Base-by-base conservation (phyloP, 2,329 filamentous ascomycete genomes). In the Monilinia fructigena region DNA sequence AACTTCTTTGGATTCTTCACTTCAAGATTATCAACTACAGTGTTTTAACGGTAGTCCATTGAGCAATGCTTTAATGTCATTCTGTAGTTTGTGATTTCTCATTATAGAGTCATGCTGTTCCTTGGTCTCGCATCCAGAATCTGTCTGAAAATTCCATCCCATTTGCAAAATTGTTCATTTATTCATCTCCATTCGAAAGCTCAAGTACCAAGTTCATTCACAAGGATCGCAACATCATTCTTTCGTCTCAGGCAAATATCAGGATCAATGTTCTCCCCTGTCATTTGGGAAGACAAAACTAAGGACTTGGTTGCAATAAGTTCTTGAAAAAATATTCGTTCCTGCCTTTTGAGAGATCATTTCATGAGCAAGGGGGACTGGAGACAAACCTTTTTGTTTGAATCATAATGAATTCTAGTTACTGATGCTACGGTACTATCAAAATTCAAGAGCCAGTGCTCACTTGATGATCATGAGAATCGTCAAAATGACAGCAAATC, bases 401-500 rank as follows among this genome's bases (percentile, higher is more conserved):
- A 28, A 18, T 35, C 31, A 8, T 18, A 20, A 48, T 18, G 35
- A 20, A 42, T n/a, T 60, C 45, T 12, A 38, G 5, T 18, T 48
- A 35, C 56, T 35, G 31, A 31, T n/a, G 35, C 45, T 26, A 60
- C 45, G 11, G n/a, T 60, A 38, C 16, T 26, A 18, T 50, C 7
- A 50, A 65, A 40, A 52, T 58, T 28, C 4, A 68, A 28, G 63
- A 54, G 63, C 58, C 28, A 60, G 45, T 60, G 58, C 58, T 60
- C 58, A 50, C 28, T 50, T 20, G n/a, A 18, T 60, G 56, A 47
- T 53, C 65, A 56, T 38, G 54, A 35, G 35, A 23, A 31, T n/a
- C 31, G n/a, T 48, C 59, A 53, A 64, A 26, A 35, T 48, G 48
- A 63, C 54, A 64, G 28, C 28, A 55, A 53, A 20, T 31, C 38